phyloP scores from a whole-genome alignment of 352 stramenopile genomes.

The Labyrinthula sp. region DNA sequence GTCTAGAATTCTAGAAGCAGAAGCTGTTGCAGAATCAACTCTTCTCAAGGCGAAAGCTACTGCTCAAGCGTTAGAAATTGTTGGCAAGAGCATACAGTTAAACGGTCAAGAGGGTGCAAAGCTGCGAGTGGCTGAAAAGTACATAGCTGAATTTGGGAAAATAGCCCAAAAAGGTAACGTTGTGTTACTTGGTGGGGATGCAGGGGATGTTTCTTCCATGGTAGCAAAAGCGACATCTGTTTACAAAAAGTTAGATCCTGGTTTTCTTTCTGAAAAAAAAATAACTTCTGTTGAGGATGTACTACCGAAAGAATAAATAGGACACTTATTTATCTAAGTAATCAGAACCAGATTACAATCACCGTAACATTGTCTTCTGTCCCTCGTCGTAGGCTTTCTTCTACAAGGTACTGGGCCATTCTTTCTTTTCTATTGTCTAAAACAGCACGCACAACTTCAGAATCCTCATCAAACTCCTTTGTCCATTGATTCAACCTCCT shows the following conservation, averaged over 20 bases:
- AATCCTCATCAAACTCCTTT: conserved; percentile 60
- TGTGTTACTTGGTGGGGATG: conserved; percentile 39
- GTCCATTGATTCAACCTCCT: conserved; percentile 54
- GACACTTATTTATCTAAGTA: no score
- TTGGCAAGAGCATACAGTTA: conserved; percentile 47
- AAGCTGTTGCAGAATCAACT: conserved; percentile 62
- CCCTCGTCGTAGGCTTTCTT: conserved; percentile 61
- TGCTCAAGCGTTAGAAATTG: conserved; percentile 47
- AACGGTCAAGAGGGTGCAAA: conserved; percentile 53
- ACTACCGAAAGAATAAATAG: no score
- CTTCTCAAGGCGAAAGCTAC: conserved; percentile 55
- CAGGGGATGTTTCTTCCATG: conserved; percentile 58
- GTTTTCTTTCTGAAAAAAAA: no score
- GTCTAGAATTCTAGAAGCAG: conserved; percentile 20
- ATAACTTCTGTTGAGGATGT: no score
- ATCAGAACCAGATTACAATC: conserved; percentile 55
- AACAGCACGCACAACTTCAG: conserved; percentile 62
- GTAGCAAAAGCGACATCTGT: conserved; percentile 60
- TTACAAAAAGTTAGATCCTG: conserved; percentile 62
- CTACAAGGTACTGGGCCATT: conserved; percentile 67
- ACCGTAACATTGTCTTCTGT: conserved; percentile 71
- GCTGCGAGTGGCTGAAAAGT: conserved; percentile 64
- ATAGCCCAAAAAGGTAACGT: conserved; percentile 65
- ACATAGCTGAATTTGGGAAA: conserved; percentile 64
- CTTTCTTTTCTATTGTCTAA: conserved; percentile 56